Evolutionary conservation across 306 rosid species (phyloP).

Genomic region (Acmispon strigosus): DNA sequence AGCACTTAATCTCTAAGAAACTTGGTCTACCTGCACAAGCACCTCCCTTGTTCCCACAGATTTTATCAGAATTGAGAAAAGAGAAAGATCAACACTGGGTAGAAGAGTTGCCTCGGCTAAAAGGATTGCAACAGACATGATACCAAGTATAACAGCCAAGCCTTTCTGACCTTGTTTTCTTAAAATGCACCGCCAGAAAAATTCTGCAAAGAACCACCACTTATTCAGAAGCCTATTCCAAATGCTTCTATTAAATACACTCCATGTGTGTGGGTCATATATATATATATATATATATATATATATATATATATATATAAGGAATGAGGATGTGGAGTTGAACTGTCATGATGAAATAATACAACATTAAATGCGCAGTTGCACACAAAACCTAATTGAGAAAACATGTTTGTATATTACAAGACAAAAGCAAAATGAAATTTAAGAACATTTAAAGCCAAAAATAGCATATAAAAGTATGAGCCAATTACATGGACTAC

Average conservation of each 20-base stretch:
- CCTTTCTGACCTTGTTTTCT: constrained; percentile 75
- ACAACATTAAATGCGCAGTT: not conserved
- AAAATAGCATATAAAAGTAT: not conserved
- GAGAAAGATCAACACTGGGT: constrained; percentile 81
- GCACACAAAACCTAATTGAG: not conserved
- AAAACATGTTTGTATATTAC: not conserved
- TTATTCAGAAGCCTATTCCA: constrained; percentile 16
- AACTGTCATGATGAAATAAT: not conserved
- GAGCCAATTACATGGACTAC: too few species aligned
- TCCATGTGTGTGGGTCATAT: not conserved
- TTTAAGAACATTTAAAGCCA: not conserved
- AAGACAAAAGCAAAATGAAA: not conserved
- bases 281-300: too few species aligned
- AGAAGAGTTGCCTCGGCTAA: constrained; percentile 94
- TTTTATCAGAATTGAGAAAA: constrained; percentile 83
- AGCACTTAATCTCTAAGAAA: not conserved
- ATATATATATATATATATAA: too few species aligned
- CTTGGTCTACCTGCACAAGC: constrained; percentile 78
- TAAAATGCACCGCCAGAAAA: constrained; percentile 82
- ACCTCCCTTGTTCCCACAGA: constrained; percentile 71
- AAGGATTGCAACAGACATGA: constrained; percentile 89
- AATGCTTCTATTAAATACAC: not conserved
- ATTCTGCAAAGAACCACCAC: constrained; percentile 58
- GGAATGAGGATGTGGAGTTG: too few species aligned
- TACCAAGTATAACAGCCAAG: constrained; percentile 70